Evolutionary conservation across 2,329 filamentous ascomycete species (phyloP).

Genomic region (Pseudocercospora musae): DNA sequence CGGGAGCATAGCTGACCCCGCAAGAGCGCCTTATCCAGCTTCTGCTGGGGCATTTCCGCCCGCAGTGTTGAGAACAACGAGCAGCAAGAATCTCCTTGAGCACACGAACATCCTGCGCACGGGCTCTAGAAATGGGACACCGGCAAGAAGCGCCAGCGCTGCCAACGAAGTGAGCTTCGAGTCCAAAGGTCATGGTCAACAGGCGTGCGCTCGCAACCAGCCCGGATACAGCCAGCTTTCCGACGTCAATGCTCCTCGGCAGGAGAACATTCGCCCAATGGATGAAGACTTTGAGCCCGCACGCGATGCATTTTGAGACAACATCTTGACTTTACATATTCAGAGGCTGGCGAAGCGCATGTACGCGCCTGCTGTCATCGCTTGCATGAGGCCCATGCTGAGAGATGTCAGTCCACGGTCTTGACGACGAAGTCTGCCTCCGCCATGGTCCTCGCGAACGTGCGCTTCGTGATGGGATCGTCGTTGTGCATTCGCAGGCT

Average conservation of each 20-base stretch:
- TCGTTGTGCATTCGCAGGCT: not conserved
- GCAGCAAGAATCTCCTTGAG: conserved; percentile 22
- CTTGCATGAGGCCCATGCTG: not conserved
- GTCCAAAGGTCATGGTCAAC: not conserved
- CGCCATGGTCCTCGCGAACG: not conserved
- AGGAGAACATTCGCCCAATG: conserved; percentile 8
- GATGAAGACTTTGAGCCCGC: not conserved
- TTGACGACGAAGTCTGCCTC: not conserved
- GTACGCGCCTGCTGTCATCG: not conserved
- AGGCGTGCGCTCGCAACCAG: conserved; percentile 4
- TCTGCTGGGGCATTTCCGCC: not conserved
- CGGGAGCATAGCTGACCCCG: conserved; percentile 15
- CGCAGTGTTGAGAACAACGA: conserved; percentile 1
- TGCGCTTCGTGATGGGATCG: not conserved
- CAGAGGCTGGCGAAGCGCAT: not conserved
- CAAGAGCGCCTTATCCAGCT: not conserved
- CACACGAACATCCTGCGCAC: conserved; percentile 23
- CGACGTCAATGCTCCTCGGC: not conserved
- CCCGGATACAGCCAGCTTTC: not conserved
- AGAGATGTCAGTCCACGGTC: not conserved
- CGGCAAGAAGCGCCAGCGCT: not conserved
- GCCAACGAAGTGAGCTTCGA: not conserved
- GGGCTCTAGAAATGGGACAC: not conserved
- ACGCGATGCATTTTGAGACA: not conserved
- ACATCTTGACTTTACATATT: not conserved